Percentiles rank a stretch among this genome's conserved stretches.
phyloP scores from a whole-genome alignment of 768 basidiomycete genomes.

The Mycena latifolia region DNA sequence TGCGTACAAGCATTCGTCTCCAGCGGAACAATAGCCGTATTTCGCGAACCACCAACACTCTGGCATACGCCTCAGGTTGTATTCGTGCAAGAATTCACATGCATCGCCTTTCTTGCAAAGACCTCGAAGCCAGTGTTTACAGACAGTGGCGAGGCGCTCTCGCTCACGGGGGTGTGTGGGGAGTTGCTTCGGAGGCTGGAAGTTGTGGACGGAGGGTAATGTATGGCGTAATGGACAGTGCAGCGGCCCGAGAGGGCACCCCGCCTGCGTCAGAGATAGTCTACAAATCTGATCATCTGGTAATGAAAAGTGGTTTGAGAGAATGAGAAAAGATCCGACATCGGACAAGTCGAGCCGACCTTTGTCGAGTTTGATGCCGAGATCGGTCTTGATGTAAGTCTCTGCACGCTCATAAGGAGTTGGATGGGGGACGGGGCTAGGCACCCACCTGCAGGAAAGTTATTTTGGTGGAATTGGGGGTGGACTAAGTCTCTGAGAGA shows the following conservation, averaged over 20 bases:
- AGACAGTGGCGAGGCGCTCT: slow-evolving; percentile 91
- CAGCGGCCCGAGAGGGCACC: slow-evolving; percentile 92
- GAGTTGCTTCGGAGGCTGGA: slow-evolving; percentile 86
- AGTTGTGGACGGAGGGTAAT: slow-evolving; percentile 87
- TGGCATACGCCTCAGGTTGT: slow-evolving; percentile 97
- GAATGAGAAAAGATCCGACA: slow-evolving; percentile 5
- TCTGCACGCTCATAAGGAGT: slow-evolving; percentile 52
- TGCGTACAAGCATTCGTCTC: slow-evolving; percentile 97
- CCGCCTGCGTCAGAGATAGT: slow-evolving; percentile 81
- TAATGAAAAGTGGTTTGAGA: slow-evolving; percentile 15
- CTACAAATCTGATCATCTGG: slow-evolving; percentile 96
- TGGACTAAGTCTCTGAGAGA: slow-evolving; percentile 76
- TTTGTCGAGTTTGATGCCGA: slow-evolving; percentile 92
- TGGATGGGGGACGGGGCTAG: not conserved
- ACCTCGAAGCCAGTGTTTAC: slow-evolving; percentile 98
- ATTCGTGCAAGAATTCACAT: slow-evolving; percentile 99
- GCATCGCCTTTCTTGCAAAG: slow-evolving; percentile 98
- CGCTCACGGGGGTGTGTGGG: slow-evolving; percentile 88
- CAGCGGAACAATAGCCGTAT: slow-evolving; percentile 96
- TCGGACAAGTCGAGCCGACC: slow-evolving; percentile 59
- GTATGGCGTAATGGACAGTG: slow-evolving; percentile 96
- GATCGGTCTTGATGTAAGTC: slow-evolving; percentile 81
- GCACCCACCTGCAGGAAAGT: slow-evolving; percentile 67
- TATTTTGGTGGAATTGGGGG: slow-evolving; percentile 96
- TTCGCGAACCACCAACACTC: slow-evolving; percentile 99